phyloP scores from a whole-genome alignment of 2,329 filamentous ascomycete genomes.

The Lecanicillium sp. region DNA sequence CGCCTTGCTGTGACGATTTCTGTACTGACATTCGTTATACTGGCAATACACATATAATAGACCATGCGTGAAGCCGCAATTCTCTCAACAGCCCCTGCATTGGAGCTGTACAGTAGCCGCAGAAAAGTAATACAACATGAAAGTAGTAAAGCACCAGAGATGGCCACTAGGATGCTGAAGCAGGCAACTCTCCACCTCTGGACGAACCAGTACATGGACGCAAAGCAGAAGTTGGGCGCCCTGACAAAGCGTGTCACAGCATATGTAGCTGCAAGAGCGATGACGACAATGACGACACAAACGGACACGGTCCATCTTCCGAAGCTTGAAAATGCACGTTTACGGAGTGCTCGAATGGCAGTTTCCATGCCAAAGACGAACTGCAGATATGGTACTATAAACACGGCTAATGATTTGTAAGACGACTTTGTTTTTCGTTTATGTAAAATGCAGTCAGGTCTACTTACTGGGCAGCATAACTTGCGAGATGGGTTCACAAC shows the following conservation, averaged over 20 bases:
- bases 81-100: conserved; percentile 50
- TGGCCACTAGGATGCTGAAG: conserved; percentile 43
- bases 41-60: conserved; percentile 52
- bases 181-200: conserved; percentile 49
- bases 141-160: conserved; percentile 41
- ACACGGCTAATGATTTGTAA: conserved; percentile 40
- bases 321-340: conserved; percentile 47
- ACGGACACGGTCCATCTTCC: conserved; percentile 51
- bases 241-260: conserved; percentile 47
- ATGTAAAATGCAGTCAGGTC: too few species aligned
- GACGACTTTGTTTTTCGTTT: background rate
- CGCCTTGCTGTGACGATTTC: too few species aligned
- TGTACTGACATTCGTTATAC: conserved; percentile 47
- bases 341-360: conserved; percentile 44
- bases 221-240: conserved; percentile 55
- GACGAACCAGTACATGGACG: conserved; percentile 60
- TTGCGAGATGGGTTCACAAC: conserved; percentile 47
- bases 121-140: conserved; percentile 47
- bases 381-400: conserved; percentile 58
- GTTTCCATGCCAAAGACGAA: conserved; percentile 57
- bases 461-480: conserved; percentile 50
- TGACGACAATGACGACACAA: conserved; percentile 42
- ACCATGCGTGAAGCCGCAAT: conserved; percentile 61
- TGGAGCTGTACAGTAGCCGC: conserved; percentile 44
- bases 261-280: conserved; percentile 47